Conservation (phyloP, 2,329 filamentous ascomycete species). For the Xylariales sp. region DNA sequence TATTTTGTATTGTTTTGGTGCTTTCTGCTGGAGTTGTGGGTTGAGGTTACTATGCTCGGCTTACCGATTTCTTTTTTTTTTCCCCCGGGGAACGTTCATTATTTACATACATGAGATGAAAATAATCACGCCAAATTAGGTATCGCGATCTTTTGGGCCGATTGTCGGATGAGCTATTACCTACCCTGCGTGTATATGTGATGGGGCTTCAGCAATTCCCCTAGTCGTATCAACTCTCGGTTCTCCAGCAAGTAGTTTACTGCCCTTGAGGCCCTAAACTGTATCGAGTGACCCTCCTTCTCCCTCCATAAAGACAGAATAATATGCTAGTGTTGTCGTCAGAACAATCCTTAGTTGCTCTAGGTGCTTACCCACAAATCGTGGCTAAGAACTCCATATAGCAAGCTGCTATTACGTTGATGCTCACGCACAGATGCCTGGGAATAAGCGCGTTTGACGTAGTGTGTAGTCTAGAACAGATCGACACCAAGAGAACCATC, state of each 20-base stretch:
- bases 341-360: background rate
- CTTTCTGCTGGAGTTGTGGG: background rate
- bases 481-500: conserved; percentile 1
- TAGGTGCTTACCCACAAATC: background rate
- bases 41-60: background rate
- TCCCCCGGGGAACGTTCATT: background rate
- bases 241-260: background rate
- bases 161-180: background rate
- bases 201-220: conserved; percentile 1
- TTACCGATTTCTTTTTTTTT: conserved; percentile 9
- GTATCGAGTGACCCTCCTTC: conserved; percentile 1
- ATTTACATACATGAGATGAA: background rate
- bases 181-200: background rate
- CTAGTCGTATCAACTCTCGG: background rate
- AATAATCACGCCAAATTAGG: background rate
- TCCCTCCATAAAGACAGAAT: background rate
- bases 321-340: background rate
- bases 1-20: background rate
- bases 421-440: conserved; percentile 1
- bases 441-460: background rate
- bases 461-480: conserved; percentile 18
- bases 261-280: background rate
- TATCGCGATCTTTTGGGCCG: background rate
- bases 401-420: background rate
- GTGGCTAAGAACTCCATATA: background rate